Evolutionary conservation across 768 basidiomycete species (phyloP), one percentile per base, ranked within the genome.

Genomic region (Agrocybe praecox): DNA sequence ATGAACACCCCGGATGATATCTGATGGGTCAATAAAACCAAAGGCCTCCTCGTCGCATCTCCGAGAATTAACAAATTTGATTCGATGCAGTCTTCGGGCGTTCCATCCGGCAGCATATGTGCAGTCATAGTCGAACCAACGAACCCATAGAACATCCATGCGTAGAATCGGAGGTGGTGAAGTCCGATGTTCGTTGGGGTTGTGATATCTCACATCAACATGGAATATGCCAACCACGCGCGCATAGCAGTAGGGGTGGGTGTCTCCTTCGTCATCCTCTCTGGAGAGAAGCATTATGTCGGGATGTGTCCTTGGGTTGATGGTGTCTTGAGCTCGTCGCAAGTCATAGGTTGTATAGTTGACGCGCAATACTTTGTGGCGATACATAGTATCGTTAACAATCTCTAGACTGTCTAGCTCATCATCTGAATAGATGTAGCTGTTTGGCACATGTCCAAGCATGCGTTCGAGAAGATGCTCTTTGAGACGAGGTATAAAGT

Each of bases 261-360:
- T 55, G 18, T 65, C 51, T 11, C 46, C 19, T 17, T 32, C 14
- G 1, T 34, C 49, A 1, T 57, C 61, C 0, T 65, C 67, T 0
- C 67, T 64, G 43, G 65, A 60, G 0, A 52, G 58, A 2, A 69
- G 56, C 59, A 71, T 76, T 5, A 82, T 49, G 22, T 79, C 66
- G 0, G 67, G 34, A 10, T 77, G 68, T 0, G 65, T 71, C 0
- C 60, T 21, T 1, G 72, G 67, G 23, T 79, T 77, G 29, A 81
- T 55, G 0, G 67, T 56, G 56, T 83, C 80, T 55, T 80, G 76
- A 2, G 60, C 57, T 0, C 74, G 65, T 15, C 69, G 70, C 15
- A 76, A 34, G 60, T 81, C 74, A 60, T 80, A 81, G 0, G 74
- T 75, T 0, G 75, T 79, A 58, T 75, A 77, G 58, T 76, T 74